These are phyloP conservation scores for Colletotrichum agaves DNA, from an alignment of 2,329 filamentous ascomycete species.

Conservation along the genomic window DNA sequence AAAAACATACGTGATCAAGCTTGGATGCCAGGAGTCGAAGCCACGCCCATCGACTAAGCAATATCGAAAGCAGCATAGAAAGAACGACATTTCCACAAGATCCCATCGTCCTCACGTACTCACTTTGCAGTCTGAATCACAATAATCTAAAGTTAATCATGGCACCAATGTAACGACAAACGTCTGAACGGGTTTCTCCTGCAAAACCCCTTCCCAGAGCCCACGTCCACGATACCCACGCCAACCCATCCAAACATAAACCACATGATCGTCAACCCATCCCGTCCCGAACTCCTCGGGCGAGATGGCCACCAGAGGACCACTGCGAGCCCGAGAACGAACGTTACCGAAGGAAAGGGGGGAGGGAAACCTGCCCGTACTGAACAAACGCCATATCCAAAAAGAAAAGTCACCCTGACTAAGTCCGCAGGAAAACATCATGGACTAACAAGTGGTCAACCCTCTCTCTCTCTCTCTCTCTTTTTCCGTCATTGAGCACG, in stretches of 20 bases:
- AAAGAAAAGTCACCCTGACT: not conserved
- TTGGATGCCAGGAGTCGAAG: too few relatives aligned
- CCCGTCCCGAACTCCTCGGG: not conserved
- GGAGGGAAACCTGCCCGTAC: constrained; percentile 12
- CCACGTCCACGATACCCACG: not conserved
- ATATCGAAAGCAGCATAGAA: too few relatives aligned
- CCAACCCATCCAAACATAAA: not conserved
- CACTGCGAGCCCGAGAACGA: too few relatives aligned
- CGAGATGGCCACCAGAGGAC: not conserved
- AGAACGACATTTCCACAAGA: too few relatives aligned
- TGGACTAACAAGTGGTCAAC: not conserved
- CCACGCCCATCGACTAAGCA: too few relatives aligned
- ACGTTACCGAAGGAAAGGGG: not conserved
- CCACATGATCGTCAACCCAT: not conserved
- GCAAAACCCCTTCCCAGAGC: too few relatives aligned
- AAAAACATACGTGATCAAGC: too few relatives aligned
- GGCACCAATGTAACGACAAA: too few relatives aligned
- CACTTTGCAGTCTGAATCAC: too few relatives aligned
- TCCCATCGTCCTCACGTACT: too few relatives aligned
- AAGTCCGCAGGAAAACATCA: not conserved
- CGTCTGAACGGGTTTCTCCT: too few relatives aligned
- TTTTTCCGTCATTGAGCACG: not conserved
- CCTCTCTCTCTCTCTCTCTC: not conserved
- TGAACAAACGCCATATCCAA: constrained; percentile 1
- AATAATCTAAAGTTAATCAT: too few relatives aligned